Conservation (phyloP, 768 basidiomycete species). For the Boletus sp. region DNA sequence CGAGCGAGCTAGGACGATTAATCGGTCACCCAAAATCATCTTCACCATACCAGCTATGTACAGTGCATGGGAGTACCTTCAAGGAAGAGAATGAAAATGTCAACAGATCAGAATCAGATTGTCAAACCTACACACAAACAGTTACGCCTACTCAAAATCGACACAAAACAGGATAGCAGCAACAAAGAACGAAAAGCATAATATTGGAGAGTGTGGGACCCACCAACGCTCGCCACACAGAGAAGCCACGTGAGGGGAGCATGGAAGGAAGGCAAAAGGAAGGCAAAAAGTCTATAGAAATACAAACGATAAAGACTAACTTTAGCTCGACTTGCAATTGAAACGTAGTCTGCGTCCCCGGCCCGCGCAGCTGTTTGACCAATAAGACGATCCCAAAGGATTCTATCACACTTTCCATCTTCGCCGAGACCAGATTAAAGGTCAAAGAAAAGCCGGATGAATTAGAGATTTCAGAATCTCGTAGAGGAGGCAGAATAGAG, state of each 20-base stretch:
- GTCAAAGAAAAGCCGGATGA: slow-evolving; percentile 29
- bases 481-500: slow-evolving; percentile 23
- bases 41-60: no score
- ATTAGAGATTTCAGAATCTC: slow-evolving; percentile 16
- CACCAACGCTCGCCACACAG: background rate
- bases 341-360: slow-evolving; percentile 18
- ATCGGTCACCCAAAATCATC: background rate
- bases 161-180: slow-evolving; percentile 3
- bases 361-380: slow-evolving; percentile 28
- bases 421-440: slow-evolving; percentile 27
- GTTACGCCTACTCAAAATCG: background rate
- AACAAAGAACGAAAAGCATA: slow-evolving; percentile 8
- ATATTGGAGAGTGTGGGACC: background rate
- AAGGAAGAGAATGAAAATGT: background rate
- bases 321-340: slow-evolving; percentile 15
- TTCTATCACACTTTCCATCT: slow-evolving; percentile 13
- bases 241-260: background rate
- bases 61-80: background rate
- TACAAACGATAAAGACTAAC: background rate
- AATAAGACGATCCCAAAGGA: slow-evolving; percentile 27
- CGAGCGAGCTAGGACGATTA: background rate
- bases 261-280: background rate
- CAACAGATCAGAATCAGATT: background rate
- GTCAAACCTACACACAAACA: slow-evolving; percentile 4
- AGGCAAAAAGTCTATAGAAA: background rate